A percentile compares a stretch with the other conserved stretches of the same genome.
Conservation (phyloP, 345 rosid genomes). For the Acer saccharum region DNA sequence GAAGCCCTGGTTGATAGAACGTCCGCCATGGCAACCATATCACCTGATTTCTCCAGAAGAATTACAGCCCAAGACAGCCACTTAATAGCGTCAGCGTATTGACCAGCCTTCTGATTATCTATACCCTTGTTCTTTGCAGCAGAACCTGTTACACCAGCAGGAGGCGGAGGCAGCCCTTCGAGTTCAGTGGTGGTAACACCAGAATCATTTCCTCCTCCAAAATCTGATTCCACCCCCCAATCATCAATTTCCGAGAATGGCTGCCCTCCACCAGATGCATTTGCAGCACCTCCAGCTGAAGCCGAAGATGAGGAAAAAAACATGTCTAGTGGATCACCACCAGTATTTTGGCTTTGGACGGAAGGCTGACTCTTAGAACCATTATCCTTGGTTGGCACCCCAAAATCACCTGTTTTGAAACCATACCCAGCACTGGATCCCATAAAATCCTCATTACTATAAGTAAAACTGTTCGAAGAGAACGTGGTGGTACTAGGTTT, state of each 20-base stretch:
- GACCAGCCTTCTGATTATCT: slow-evolving; percentile 89
- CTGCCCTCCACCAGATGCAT: slow-evolving; percentile 45
- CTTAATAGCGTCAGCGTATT: slow-evolving; percentile 95
- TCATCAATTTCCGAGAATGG: slow-evolving; percentile 63
- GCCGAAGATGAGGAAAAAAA: slow-evolving; percentile 53
- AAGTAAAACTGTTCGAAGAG: slow-evolving; percentile 44
- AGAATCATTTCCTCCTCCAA: slow-evolving; percentile 56
- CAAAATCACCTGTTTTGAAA: slow-evolving; percentile 51
- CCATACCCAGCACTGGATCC: slow-evolving; percentile 38
- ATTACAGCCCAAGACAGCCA: slow-evolving; percentile 98
- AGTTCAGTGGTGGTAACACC: slow-evolving; percentile 79
- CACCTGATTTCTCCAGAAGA: slow-evolving; percentile 77
- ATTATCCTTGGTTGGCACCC: slow-evolving; percentile 45
- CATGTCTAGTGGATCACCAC: slow-evolving; percentile 63
- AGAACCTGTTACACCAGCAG: slow-evolving; percentile 76
- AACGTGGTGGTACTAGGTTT: slow-evolving; percentile 42
- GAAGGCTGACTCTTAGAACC: slow-evolving; percentile 48
- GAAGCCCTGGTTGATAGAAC: slow-evolving; percentile 91
- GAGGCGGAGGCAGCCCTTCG: slow-evolving; percentile 97
- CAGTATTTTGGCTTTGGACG: slow-evolving; percentile 37
- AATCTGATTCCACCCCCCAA: slow-evolving; percentile 80
- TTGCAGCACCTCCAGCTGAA: slow-evolving; percentile 37
- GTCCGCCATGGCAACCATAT: slow-evolving; percentile 49
- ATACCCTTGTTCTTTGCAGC: slow-evolving; percentile 85
- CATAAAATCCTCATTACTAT: slow-evolving; percentile 32